Conservation (phyloP, 2,329 filamentous ascomycete species). For the Chaetomium globosum region DNA sequence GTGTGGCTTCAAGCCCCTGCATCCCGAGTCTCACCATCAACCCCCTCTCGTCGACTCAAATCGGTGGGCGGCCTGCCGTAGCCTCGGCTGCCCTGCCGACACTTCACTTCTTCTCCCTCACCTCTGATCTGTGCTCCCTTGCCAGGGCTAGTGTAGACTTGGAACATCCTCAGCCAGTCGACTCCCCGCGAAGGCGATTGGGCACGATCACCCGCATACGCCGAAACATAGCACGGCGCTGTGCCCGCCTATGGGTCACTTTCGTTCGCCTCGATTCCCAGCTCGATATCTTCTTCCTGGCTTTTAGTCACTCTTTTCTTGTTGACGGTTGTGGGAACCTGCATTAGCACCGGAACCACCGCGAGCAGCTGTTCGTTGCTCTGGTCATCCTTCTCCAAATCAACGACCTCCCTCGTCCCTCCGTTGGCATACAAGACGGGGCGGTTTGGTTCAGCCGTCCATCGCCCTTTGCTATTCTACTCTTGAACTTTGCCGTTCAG, state of each 20-base stretch:
- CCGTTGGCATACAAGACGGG: not conserved
- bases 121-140: constrained; percentile 16
- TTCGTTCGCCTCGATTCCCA: constrained; percentile 8
- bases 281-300: constrained; percentile 4
- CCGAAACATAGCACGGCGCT: constrained; percentile 31
- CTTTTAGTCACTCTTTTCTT: constrained; percentile 9
- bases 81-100: not conserved
- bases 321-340: not conserved
- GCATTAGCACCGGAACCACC: constrained; percentile 14
- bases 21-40: constrained; percentile 21
- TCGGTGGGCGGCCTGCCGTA: not conserved
- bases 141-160: not conserved
- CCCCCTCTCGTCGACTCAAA: constrained; percentile 12
- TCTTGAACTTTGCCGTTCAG: not conserved
- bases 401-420: not conserved
- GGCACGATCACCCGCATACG: constrained; percentile 22
- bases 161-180: constrained; percentile 23
- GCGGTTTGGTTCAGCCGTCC: not conserved
- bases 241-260: constrained; percentile 18
- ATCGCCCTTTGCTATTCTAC: not conserved
- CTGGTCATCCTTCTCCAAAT: constrained; percentile 1
- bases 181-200: not conserved
- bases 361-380: constrained; percentile 6
- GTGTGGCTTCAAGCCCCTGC: constrained; percentile 21
- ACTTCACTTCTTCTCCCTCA: not conserved